Base-by-base conservation (phyloP, 1,284 basidiomycete species). In the Ganoderma multipileum region DNA sequence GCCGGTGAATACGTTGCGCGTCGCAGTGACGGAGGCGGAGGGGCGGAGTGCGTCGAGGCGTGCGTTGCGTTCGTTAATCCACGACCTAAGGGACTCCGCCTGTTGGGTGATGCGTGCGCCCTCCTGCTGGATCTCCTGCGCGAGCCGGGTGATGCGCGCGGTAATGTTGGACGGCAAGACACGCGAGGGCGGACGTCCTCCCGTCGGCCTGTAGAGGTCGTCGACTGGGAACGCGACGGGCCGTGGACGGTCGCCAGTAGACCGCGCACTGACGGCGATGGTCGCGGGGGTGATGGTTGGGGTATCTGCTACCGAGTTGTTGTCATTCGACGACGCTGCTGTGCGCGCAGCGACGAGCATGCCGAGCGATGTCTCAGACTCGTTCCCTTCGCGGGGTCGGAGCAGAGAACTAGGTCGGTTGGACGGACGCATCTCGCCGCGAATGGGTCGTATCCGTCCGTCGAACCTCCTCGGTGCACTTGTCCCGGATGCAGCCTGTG, bases 321-420 rank as follows among this genome's bases (percentile, higher is more conserved):
- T 39, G 14, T 33, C 14, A 28, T 39, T 26, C 20, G 38, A 28
- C 36, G n/a, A 44, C 7, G 68, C 44, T n/a, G 67, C 44, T 6
- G 72, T 61, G 9, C 77, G 73, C 3, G 76, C 76, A 28, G 76
- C 73, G 28, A 79, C 78, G 30, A 76, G 72, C 28, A 72, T 70
- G 2, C 78, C 78, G 12, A 76, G 69, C 6, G 74, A 74, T 23
- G 78, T 79, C 12, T 75, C 70, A 7, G 69, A 59, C 26, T 72
- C 71, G 39, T 54, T 64, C 39, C 41, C 58, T 5, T 44, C 38
- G 39, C 59, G 66, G 30, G 62, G 66, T 18, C 66, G 67, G 39
- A 69, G 54, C 11, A 69, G 54, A 54, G 67, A 28, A 14, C 42
- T 38, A 20, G 64, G 61, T 12, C 71, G 63, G 47, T 67, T 63